Conservation (phyloP, 768 basidiomycete species). For the Mycena polygramma region DNA sequence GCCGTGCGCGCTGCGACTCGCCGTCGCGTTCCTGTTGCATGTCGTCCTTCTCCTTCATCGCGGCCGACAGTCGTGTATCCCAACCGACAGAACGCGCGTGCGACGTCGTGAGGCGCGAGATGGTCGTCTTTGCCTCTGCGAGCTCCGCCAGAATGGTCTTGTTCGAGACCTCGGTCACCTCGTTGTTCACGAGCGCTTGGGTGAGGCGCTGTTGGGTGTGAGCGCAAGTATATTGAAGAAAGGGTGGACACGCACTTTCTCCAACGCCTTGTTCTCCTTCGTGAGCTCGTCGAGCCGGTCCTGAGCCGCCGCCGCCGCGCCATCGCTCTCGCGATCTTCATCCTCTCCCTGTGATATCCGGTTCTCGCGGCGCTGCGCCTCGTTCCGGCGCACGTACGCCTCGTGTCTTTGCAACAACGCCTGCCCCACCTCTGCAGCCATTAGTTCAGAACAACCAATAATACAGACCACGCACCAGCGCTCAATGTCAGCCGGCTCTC, state of each 20-base stretch:
- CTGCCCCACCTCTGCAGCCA: slow-evolving; percentile 83
- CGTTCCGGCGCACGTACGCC: slow-evolving; percentile 81
- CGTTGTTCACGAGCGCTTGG: slow-evolving; percentile 80
- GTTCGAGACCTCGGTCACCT: slow-evolving; percentile 84
- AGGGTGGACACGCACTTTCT: slow-evolving; percentile 61
- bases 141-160: slow-evolving; percentile 81
- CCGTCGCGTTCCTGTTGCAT: slow-evolving; percentile 85
- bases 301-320: slow-evolving; percentile 41
- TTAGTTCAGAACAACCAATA: neutral
- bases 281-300: slow-evolving; percentile 54
- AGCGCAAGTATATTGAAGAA: neutral
- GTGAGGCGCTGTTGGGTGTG: slow-evolving; percentile 69
- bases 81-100: slow-evolving; percentile 79
- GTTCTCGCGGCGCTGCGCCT: slow-evolving; percentile 46
- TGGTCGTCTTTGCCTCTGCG: slow-evolving; percentile 75
- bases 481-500: slow-evolving; percentile 86
- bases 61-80: slow-evolving; percentile 73
- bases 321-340: slow-evolving; percentile 28
- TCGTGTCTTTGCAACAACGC: slow-evolving; percentile 90
- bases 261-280: slow-evolving; percentile 71
- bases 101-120: slow-evolving; percentile 76
- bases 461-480: slow-evolving; percentile 69
- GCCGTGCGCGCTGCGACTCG: slow-evolving; percentile 73
- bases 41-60: slow-evolving; percentile 86
- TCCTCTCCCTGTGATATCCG: slow-evolving; percentile 29